Evolutionary conservation across 164 flowering plant species (phyloP), one percentile per base, ranked within the genome.

Genomic region (Santalum album): DNA sequence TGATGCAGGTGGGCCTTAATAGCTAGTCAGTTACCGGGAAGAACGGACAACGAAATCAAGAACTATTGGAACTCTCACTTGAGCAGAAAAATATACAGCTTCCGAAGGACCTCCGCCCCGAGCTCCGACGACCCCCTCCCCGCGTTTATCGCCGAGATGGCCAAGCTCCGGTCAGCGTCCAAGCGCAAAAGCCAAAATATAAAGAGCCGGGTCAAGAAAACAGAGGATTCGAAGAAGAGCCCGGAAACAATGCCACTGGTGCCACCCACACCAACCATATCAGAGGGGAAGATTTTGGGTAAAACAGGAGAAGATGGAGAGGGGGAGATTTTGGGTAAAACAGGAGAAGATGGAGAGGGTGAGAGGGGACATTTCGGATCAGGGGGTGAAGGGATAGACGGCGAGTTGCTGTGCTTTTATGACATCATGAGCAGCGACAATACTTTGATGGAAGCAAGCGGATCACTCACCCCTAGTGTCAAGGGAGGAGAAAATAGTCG

Each of bases 21-120:
- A 39, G 97, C 91, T 1, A 78, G 75, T 7, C 75, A 82, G 14
- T 56, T 89, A 35, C 86, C 95, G 0, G 96, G 96, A 36, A 81
- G 96, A 76, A 88, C 96, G 39, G 96, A 88, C 69, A 88, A 88
- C 58, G 96, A 88, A 64, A 85, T 88, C 16, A 88, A 88, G 62
- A 88, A 88, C 53, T 80, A 88, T 57, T 88, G 95, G 97, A 89
- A 89, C 62, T 84, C 95, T 22, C 87, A 84, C 51, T 59, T 89
- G 58, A 84, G 94, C 55, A 66, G 90, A 40, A 80, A 77, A 69
- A 59, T 89, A 18, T 67, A 79, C 57, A 75, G 55, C 25, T 77
- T 78, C 43, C 71, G 76, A 51, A 73, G 69, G 49, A 66, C 64
- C 2, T 20, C 21, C 39, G 16, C 54, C 66, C 0, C 42, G 3